A percentile compares a stretch with the other conserved stretches of the same genome.
Evolutionary conservation across 176 grass and related monocot genomes (phyloP).

Genomic region (Cymbopogon citratus): DNA sequence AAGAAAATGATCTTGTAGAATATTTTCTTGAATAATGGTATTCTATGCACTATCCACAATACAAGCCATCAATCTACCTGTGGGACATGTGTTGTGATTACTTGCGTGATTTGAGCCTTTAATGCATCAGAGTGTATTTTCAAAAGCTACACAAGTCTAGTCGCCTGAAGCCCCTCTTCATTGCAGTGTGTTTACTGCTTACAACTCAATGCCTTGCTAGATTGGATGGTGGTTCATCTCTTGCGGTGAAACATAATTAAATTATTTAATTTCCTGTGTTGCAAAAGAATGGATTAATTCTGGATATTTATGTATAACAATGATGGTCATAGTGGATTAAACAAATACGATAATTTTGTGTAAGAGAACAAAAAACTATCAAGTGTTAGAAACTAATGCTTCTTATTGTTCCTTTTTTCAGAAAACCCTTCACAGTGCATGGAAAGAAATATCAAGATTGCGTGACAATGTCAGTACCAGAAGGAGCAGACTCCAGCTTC

Average conservation of each 20-base stretch:
- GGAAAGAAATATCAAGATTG: slow-evolving; percentile 74
- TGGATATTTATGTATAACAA: background rate
- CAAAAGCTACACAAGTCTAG: background rate
- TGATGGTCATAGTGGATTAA: background rate
- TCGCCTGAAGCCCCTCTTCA: background rate
- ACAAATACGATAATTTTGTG: background rate
- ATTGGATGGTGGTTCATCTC: background rate
- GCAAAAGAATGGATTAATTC: background rate
- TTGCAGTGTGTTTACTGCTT: background rate
- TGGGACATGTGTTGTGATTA: background rate
- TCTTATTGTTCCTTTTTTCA: slow-evolving; percentile 36
- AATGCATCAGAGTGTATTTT: background rate
- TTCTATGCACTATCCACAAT: background rate
- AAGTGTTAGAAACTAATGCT: background rate
- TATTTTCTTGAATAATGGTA: background rate
- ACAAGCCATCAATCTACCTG: background rate
- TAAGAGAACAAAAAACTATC: background rate
- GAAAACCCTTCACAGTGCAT: slow-evolving; percentile 87
- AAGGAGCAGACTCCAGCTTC: slow-evolving; percentile 68
- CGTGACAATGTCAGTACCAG: slow-evolving; percentile 70
- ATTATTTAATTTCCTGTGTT: background rate
- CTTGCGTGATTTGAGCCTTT: background rate
- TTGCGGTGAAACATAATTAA: background rate
- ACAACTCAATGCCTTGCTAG: background rate
- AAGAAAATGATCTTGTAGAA: background rate